Base-by-base conservation (phyloP, 2,329 filamentous ascomycete genomes). In the Pseudocercospora pini-densiflorae region DNA sequence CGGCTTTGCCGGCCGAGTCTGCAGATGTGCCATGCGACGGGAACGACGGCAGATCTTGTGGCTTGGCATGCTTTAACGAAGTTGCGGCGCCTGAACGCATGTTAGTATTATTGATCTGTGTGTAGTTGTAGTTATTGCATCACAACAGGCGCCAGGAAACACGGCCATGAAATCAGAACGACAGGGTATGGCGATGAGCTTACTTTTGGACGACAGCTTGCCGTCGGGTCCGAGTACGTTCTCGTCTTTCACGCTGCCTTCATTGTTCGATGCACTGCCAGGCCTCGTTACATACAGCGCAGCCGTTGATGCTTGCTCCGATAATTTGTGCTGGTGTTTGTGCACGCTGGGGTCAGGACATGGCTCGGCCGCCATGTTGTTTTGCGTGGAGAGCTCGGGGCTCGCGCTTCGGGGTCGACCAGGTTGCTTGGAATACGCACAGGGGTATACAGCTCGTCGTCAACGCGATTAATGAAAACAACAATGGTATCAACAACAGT, bases 21-120 rank as follows among this genome's bases (percentile, higher is more conserved):
- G 91, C 88, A 70, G 90, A 87, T 67, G 92, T 92, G 60, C 92
- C 83, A 43, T 91, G 90, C 9, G 90, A 89, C 12, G 92, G 91
- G 73, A 86, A 94, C 74, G 90, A 91, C 43, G 92, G 92, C 23
- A 95, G 85, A 72, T 92, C 89, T 74, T 88, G 84, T 51, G 91
- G 87, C 73, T 87, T 86, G 66, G 91, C 91, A 82, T 93, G 91
- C 77, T 89, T 90, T 66, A 93, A 81, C 61, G 86, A 88, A 59
- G 85, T 79, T 21, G 87, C 86, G 61, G 87, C 87, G 71, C 87
- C 87, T 88, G 68, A 6, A 36, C 16, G 31, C 55, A 47, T 23
- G 5, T 31, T 19, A 29, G 29, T 47, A 45, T 19, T 14, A 49
- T 29, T 23, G 12, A 5, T 54, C 23, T 61, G 65, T 59, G 58